These are phyloP conservation scores for Boletus mariae DNA, from an alignment of 1,284 basidiomycete genomes.

Conservation along the genomic window DNA sequence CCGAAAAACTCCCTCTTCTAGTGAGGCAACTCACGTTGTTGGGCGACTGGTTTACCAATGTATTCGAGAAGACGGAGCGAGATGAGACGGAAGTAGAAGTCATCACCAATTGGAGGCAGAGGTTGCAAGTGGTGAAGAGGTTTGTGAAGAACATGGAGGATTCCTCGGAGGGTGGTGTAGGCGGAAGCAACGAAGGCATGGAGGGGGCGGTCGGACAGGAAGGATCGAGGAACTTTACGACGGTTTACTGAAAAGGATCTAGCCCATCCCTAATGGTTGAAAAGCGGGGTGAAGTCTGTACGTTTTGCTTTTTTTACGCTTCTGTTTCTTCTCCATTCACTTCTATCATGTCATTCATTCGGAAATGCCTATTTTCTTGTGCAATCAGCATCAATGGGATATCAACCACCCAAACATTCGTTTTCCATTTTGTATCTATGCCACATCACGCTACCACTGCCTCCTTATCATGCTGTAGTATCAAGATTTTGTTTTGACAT, in stretches of 20 bases:
- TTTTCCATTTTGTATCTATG: slow-evolving; percentile 17
- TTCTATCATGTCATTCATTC: slow-evolving; percentile 9
- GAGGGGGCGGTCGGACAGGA: slow-evolving; percentile 47
- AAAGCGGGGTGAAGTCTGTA: slow-evolving; percentile 3
- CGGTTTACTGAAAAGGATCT: slow-evolving; percentile 25
- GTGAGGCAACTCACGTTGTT: slow-evolving; percentile 84
- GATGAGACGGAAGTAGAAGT: slow-evolving; percentile 74
- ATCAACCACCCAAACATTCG: slow-evolving; percentile 13
- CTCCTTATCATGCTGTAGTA: slow-evolving; percentile 11
- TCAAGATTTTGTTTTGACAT: neutral
- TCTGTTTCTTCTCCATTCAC: neutral
- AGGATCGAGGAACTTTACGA: slow-evolving; percentile 49
- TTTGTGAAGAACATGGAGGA: slow-evolving; percentile 40
- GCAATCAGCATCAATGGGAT: slow-evolving; percentile 7
- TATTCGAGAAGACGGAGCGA: slow-evolving; percentile 73
- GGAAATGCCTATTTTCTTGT: slow-evolving; percentile 3
- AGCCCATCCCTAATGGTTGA: neutral
- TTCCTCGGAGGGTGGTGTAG: neutral
- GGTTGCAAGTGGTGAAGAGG: slow-evolving; percentile 75
- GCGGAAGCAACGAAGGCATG: slow-evolving; percentile 18
- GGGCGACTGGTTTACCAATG: slow-evolving; percentile 83
- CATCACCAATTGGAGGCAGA: slow-evolving; percentile 84
- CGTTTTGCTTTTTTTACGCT: slow-evolving; percentile 1
- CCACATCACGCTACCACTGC: slow-evolving; percentile 1
- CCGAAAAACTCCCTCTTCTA: slow-evolving; percentile 76